phyloP scores from a whole-genome alignment of 2,329 filamentous ascomycete species.

The Fusarium abutilonis region DNA sequence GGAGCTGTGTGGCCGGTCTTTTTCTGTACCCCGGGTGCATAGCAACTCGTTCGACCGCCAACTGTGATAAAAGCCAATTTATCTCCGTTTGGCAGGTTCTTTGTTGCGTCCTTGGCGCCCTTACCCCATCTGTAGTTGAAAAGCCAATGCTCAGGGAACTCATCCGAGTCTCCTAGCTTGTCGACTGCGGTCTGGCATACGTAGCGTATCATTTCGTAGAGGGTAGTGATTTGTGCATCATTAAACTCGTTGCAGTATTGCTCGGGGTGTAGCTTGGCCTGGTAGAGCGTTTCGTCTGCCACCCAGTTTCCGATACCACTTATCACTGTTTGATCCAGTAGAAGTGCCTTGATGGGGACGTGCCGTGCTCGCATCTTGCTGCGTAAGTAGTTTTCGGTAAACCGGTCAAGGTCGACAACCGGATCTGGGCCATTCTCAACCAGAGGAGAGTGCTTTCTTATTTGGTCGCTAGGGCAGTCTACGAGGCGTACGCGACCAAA shows the following conservation, averaged over 20 bases:
- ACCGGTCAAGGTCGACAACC: conserved; percentile 78
- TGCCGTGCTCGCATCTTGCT: conserved; percentile 77
- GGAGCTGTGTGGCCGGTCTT: conserved; percentile 65
- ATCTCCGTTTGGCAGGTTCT: conserved; percentile 81
- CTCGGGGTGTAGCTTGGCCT: conserved; percentile 89
- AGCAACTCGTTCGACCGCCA: conserved; percentile 89
- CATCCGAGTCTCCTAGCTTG: conserved; percentile 79
- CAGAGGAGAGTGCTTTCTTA: conserved; percentile 79
- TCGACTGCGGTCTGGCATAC: conserved; percentile 85
- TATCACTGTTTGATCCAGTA: conserved; percentile 88
- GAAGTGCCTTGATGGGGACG: conserved; percentile 87
- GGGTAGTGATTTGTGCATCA: conserved; percentile 73
- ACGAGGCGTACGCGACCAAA: conserved; percentile 84
- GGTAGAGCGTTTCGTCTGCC: conserved; percentile 90
- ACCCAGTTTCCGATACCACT: conserved; percentile 98
- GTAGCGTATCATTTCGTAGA: conserved; percentile 78
- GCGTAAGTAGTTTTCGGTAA: conserved; percentile 81
- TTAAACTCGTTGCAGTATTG: conserved; percentile 87
- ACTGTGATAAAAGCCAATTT: conserved; percentile 89
- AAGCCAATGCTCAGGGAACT: conserved; percentile 88
- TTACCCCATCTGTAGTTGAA: conserved; percentile 92
- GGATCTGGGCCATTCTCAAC: conserved; percentile 96
- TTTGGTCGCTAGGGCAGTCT: conserved; percentile 78
- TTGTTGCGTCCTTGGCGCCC: conserved; percentile 76
- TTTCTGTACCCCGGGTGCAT: conserved; percentile 86